Evolutionary conservation across 352 stramenopile species (phyloP), one percentile per base, ranked within the genome.

Genomic region (Stramenopiles sp.): DNA sequence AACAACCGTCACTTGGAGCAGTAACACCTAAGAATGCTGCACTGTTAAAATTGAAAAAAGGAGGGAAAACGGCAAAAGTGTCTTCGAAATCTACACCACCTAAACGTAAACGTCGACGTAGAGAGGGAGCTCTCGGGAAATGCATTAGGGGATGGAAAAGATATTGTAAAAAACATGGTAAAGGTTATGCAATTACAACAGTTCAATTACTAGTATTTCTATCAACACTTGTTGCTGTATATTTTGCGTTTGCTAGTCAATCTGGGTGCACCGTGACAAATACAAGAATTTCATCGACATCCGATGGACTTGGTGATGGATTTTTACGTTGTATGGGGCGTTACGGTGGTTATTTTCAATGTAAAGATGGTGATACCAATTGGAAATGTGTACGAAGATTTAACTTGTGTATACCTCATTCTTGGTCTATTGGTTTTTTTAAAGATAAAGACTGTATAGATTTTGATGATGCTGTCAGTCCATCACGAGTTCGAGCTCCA

Each of bases 81-180:
- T 27, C 53, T 4, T 31, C 65, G 65, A 76, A 76, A 33, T 4
- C 30, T 4, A 76, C 4, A 76, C 4, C 4, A 13, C 38, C 4
- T 53, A 53, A 13, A 53, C 4, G 13, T 13, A 53, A 53, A 53
- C 38, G 38, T 53, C n/a, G n/a, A n/a, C n/a, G n/a, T n/a, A n/a
- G n/a, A 69, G 53, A 69, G 27, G 65, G 31, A 20, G 65, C 13
- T 4, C 65, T 33, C 7, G 30, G 65, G 7, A 31, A 33, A 4
- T 33, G 65, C 65, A 76, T 76, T 76, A 1, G 13, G 4, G 30
- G 65, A 4, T 33, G 65, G 31, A 76, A 76, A 76, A 76, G 13
- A 76, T 31, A 13, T 33, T 76, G 65, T 33, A 76, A 33, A 13
- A 33, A 76, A 76, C 65, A 76, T 76, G 65, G 65, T 7, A 76